Percentiles rank a stretch among this genome's conserved stretches.
Evolutionary conservation across 345 rosid genomes (phyloP).

Genomic region (Schrenkiella parvula): DNA sequence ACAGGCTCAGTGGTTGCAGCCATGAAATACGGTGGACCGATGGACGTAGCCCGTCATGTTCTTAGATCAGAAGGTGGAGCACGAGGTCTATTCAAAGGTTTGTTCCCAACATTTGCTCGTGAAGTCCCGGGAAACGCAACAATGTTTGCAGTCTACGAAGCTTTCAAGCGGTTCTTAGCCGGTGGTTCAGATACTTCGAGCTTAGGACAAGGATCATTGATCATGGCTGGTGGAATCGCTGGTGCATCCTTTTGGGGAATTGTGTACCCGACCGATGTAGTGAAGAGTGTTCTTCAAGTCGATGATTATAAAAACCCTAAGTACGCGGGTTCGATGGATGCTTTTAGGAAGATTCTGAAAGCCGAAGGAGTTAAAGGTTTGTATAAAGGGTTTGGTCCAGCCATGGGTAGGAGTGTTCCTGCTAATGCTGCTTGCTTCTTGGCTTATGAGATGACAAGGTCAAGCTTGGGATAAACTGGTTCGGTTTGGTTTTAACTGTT

Average conservation of each 20-base stretch:
- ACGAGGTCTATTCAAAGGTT: conserved; percentile 89
- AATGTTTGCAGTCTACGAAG: conserved; percentile 90
- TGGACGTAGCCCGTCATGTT: conserved; percentile 92
- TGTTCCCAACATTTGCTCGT: conserved; percentile 83
- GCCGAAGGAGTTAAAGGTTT: conserved; percentile 88
- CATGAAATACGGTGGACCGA: conserved; percentile 84
- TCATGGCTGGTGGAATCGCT: conserved; percentile 86
- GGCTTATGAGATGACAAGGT: conserved; percentile 80
- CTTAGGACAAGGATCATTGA: conserved; percentile 76
- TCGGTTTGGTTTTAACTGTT: conserved; percentile 12
- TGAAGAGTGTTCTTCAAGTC: conserved; percentile 92
- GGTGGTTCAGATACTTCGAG: conserved; percentile 88
- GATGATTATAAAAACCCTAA: conserved; percentile 87
- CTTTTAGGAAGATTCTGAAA: conserved; percentile 66
- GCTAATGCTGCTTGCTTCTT: conserved; percentile 99
- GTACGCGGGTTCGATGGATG: conserved; percentile 65
- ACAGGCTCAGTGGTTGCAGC: conserved; percentile 49
- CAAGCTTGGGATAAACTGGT: conserved; percentile 61
- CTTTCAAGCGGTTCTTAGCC: conserved; percentile 65
- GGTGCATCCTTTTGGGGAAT: conserved; percentile 82
- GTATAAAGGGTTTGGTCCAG: conserved; percentile 94
- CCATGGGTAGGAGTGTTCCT: conserved; percentile 93
- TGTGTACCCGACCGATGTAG: conserved; percentile 92
- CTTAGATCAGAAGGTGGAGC: conserved; percentile 82
- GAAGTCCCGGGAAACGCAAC: conserved; percentile 94